These are phyloP conservation scores for Crepidotus variabilis DNA, from an alignment of 768 basidiomycete species.

Conservation along the genomic window DNA sequence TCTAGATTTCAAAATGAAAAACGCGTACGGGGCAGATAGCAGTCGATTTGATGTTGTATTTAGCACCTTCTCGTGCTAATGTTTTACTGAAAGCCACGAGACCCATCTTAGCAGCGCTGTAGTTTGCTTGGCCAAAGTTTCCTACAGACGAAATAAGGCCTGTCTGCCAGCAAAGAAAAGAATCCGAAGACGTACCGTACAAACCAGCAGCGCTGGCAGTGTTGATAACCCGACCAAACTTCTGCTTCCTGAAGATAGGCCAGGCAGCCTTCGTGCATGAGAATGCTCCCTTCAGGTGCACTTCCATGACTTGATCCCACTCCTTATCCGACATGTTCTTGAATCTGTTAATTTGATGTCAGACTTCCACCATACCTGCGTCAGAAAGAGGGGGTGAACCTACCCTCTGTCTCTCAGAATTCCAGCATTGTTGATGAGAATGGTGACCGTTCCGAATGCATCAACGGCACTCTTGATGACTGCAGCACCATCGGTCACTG, in stretches of 20 bases:
- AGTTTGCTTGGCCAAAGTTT: slow-evolving; percentile 97
- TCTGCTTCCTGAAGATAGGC: slow-evolving; percentile 92
- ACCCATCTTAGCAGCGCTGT: slow-evolving; percentile 97
- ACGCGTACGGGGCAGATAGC: slow-evolving; percentile 83
- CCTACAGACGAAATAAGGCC: slow-evolving; percentile 36
- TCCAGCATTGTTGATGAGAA: slow-evolving; percentile 95
- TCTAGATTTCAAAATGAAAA: background rate
- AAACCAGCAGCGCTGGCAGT: slow-evolving; percentile 93
- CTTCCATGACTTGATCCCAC: slow-evolving; percentile 84
- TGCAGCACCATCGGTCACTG: slow-evolving; percentile 80
- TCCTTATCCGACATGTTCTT: slow-evolving; percentile 97
- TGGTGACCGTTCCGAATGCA: slow-evolving; percentile 78
- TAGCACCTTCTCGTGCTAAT: slow-evolving; percentile 88
- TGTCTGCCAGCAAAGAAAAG: background rate
- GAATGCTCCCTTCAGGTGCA: slow-evolving; percentile 93
- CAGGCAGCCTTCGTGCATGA: slow-evolving; percentile 93
- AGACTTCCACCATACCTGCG: background rate
- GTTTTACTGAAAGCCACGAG: slow-evolving; percentile 91
- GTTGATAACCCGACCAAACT: slow-evolving; percentile 93
- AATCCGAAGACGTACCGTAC: slow-evolving; percentile 54
- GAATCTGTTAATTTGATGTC: slow-evolving; percentile 49
- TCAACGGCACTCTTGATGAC: slow-evolving; percentile 86
- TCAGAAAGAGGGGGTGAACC: slow-evolving; percentile 13
- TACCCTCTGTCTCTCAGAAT: slow-evolving; percentile 81
- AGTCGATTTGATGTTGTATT: slow-evolving; percentile 76